Conservation (phyloP, 257 asterid genomes). For the Salvia splendens region DNA sequence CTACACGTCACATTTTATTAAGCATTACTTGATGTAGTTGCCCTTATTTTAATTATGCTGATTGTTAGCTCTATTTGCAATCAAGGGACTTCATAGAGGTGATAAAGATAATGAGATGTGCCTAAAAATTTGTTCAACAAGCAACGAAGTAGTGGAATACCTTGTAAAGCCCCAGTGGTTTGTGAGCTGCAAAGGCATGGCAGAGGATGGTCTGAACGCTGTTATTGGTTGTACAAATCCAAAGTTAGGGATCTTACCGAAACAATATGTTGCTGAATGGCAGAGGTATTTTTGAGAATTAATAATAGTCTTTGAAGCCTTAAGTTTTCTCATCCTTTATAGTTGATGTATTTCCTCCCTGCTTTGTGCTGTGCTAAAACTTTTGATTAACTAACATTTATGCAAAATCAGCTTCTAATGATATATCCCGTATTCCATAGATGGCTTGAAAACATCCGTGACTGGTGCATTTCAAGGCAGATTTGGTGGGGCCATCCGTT, state of each 20-base stretch:
- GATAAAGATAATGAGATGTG: constrained; percentile 84
- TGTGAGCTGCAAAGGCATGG: constrained; percentile 82
- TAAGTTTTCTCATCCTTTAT: neutral
- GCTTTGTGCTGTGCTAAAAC: neutral
- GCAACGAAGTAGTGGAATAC: constrained; percentile 87
- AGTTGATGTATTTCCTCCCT: constrained; percentile 13
- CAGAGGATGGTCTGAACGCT: constrained; percentile 80
- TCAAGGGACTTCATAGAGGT: constrained; percentile 81
- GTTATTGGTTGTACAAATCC: constrained; percentile 55
- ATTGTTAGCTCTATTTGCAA: constrained; percentile 31
- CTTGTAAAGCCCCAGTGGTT: constrained; percentile 97
- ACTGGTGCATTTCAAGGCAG: constrained; percentile 98
- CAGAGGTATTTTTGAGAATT: constrained; percentile 54
- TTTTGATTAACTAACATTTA: constrained; percentile 4
- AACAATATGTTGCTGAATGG: constrained; percentile 89
- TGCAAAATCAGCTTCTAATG: constrained; percentile 13
- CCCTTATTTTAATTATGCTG: constrained; percentile 18
- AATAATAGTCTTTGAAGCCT: neutral
- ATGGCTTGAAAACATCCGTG: constrained; percentile 97
- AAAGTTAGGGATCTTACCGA: constrained; percentile 76
- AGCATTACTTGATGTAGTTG: neutral
- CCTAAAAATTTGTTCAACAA: constrained; percentile 89
- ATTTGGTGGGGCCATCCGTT: constrained; percentile 99
- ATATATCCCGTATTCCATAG: constrained; percentile 45
- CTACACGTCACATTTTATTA: neutral